These are phyloP conservation scores for Rhododendron mucronatum DNA, from an alignment of 148 eudicot genomes.

Conservation along the genomic window DNA sequence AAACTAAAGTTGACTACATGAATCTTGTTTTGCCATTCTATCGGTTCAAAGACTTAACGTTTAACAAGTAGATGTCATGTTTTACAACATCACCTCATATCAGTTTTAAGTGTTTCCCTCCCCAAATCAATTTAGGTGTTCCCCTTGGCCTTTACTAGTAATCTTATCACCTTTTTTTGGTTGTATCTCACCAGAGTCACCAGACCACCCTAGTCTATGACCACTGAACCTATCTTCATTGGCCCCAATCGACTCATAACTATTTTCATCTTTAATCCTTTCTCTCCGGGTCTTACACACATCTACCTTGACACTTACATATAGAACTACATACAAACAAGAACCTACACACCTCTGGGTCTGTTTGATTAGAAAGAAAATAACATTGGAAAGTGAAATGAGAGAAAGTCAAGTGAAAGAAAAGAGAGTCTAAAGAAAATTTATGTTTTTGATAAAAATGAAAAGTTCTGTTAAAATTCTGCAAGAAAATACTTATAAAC, in stretches of 20 bases:
- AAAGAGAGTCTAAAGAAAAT: neutral
- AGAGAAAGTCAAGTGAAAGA: neutral
- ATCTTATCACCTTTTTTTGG: neutral
- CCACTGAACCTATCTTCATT: neutral
- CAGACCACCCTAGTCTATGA: neutral
- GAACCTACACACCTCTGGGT: neutral
- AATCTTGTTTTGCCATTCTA: neutral
- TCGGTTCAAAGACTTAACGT: neutral
- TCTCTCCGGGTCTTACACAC: neutral
- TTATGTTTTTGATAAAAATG: neutral
- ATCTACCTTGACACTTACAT: neutral
- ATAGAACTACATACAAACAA: neutral
- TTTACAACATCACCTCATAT: neutral
- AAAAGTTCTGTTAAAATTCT: neutral
- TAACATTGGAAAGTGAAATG: no score
- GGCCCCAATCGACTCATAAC: neutral
- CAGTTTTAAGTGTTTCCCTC: neutral
- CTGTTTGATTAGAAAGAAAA: neutral
- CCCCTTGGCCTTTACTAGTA: neutral
- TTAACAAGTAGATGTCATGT: neutral
- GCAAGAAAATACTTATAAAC: neutral
- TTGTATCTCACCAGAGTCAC: neutral
- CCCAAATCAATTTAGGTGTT: neutral
- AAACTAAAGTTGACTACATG: neutral
- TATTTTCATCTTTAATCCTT: neutral